Evolutionary conservation across 306 rosid species (phyloP).

Genomic region (Alnus rubra): DNA sequence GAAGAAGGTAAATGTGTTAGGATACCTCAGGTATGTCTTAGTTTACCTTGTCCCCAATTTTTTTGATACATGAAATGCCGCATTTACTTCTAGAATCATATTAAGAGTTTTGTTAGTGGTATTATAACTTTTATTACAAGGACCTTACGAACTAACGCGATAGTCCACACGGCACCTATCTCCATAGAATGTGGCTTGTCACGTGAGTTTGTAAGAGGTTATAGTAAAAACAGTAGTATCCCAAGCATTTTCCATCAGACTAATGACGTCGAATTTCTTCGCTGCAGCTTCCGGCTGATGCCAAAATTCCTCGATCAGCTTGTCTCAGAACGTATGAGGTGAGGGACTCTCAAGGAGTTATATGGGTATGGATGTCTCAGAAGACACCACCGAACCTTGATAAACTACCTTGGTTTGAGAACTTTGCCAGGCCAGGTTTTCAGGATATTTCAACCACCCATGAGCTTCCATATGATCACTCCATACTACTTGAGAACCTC

Average conservation of each 20-base stretch:
- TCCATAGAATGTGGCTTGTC: too few species aligned
- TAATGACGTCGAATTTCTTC: conserved; percentile 18
- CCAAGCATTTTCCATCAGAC: background rate
- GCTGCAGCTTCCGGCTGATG: conserved; percentile 83
- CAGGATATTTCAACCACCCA: conserved; percentile 74
- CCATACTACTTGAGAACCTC: conserved; percentile 89
- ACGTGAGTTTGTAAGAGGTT: too few species aligned
- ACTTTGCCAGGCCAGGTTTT: conserved; percentile 83
- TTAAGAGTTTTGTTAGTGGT: too few species aligned
- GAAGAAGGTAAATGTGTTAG: conserved; percentile 91
- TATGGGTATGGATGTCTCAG: conserved; percentile 98
- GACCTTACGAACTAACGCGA: too few species aligned
- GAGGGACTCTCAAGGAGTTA: conserved; percentile 88
- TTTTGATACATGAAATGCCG: background rate
- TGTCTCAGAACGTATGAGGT: conserved; percentile 77
- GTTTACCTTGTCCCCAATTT: background rate
- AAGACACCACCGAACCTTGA: conserved; percentile 59
- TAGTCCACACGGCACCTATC: too few species aligned
- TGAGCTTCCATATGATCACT: conserved; percentile 98
- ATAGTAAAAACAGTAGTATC: too few species aligned
- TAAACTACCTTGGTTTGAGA: conserved; percentile 88
- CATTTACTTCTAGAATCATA: background rate
- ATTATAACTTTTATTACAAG: too few species aligned
- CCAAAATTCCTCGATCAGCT: conserved; percentile 84
- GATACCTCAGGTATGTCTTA: conserved; percentile 86